Evolutionary conservation across 768 basidiomycete genomes (phyloP), one percentile per base, ranked within the genome.

Genomic region (Serendipita sp.): DNA sequence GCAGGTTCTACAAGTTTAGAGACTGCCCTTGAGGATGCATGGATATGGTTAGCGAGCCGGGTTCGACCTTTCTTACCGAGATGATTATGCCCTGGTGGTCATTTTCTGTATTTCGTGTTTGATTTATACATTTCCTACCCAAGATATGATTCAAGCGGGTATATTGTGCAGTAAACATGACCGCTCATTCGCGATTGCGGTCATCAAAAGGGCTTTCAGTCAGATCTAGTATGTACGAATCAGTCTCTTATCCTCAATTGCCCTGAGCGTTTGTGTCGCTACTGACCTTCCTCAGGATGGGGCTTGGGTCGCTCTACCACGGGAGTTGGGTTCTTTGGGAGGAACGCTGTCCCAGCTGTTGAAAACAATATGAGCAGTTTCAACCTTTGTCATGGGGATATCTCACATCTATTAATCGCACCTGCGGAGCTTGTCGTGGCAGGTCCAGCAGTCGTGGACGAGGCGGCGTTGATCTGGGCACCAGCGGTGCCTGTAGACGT

Each of bases 11-110:
- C 67, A 32, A 60, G 45, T 32, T 65, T 63, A 24, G 58, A 66
- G 30, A 37, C 30, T 24, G 37, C 64, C n/a, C 53, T 69, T 5
- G 68, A 69, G 53, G 68, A 67, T 37, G 41, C 63, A 7, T 68
- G 68, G 68, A 51, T 64, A 30, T 69, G 68, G 67, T 44, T 65
- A 16, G 34, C 65, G 13, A 44, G 54, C 24, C 56, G 56, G 1
- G 2, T 60, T 32, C 24, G 56, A 32, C 34, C 56, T n/a, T 28
- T 60, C n/a, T 10, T 60, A 4, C 10, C 56, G 18, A 24, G 56
- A 28, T 60, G 35, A 37, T 35, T 51, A 51, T 51, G 2, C 8
- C 16, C 7, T 18, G 16, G 18, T 37, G 8, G 28, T n/a, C 4
- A 32, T 37, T 28, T 4, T 28, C 48, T 32, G 56, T 60, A 30